Evolutionary conservation across 768 basidiomycete genomes (phyloP), one percentile per base, ranked within the genome.

Genomic region (Pleurotus sapidus): DNA sequence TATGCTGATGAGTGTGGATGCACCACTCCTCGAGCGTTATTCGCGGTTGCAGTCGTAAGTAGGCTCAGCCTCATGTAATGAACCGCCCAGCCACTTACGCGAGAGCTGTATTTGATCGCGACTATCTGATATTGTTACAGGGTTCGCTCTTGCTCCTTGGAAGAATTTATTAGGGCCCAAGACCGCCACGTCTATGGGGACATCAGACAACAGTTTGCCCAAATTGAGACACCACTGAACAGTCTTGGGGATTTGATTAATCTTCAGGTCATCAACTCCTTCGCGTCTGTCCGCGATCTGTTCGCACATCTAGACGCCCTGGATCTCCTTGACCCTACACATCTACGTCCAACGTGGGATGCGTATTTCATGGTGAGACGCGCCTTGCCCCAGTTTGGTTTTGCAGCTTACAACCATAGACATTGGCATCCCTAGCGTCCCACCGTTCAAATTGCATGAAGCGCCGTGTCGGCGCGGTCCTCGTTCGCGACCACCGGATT

Each of bases 371-470:
- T 98, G 96, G 93, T 89, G 58, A 58, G 80, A 56, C 57, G 15
- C 39, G n/a, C 8, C 20, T 12, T 45, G 20, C 20, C n/a, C 42
- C 15, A n/a, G 42, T 7, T 9, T 7, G 45, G 58, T 47, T 24
- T 34, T 24, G 60, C 9, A 34, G 9, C 48, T 1, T 20, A 25
- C 23, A 25, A 42, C 51, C 23, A 24, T 63, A 94, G 92, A 94
- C 89, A 3, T 78, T 98, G 30, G 95, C 96, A 12, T 88, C 89
- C 15, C 80, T 98, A 38, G 95, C 95, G 14, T 93, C 95, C 12
- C 86, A 83, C 58, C 79, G 93, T 34, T 95, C 93, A 3, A 97
- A 97, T 67, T 97, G 95, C 68, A 97, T 98, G 95, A 97, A 98
- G 69, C 83, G 95, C 6, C 83, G 97, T 2, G 97, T 99, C 0